Percentiles rank a stretch among this genome's conserved stretches.
These are phyloP conservation scores for Trametes maxima DNA, from an alignment of 768 basidiomycete genomes.

Conservation along the genomic window DNA sequence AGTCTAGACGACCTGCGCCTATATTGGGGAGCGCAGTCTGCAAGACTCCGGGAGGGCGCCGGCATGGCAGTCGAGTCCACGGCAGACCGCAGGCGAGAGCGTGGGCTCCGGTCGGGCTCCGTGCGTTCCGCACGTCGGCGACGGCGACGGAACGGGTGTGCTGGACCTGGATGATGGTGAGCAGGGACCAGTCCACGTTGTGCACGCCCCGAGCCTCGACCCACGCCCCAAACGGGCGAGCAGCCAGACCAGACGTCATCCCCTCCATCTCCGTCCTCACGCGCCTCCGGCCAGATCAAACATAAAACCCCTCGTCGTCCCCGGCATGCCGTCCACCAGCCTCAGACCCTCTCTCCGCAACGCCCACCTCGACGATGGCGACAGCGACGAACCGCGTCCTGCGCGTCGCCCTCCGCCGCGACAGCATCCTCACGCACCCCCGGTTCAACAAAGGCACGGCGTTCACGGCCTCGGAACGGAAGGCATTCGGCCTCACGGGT, in stretches of 20 bases:
- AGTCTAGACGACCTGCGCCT: conserved; percentile 7
- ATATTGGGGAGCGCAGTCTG: background rate
- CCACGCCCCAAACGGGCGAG: background rate
- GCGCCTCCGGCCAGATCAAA: background rate
- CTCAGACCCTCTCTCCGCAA: background rate
- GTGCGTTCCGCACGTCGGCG: background rate
- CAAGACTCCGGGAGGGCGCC: background rate
- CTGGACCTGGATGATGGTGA: background rate
- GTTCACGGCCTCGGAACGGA: conserved; percentile 69
- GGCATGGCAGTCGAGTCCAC: conserved; percentile 12
- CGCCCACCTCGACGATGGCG: conserved; percentile 16
- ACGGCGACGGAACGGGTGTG: background rate
- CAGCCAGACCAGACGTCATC: conserved; percentile 11
- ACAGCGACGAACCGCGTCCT: conserved; percentile 28
- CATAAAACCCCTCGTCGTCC: conserved; percentile 12
- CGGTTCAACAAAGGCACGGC: conserved; percentile 82
- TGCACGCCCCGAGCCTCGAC: background rate
- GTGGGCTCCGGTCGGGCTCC: background rate
- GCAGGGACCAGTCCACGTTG: conserved; percentile 10
- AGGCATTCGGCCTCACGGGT: conserved; percentile 60
- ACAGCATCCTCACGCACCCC: conserved; percentile 62
- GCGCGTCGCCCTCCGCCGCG: conserved; percentile 60
- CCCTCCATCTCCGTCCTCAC: background rate
- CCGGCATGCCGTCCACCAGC: conserved; percentile 1
- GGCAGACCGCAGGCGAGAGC: background rate